Percentiles rank a stretch among this genome's conserved stretches.
phyloP scores from a whole-genome alignment of 306 rosid genomes.

The Gleditsia sinensis region DNA sequence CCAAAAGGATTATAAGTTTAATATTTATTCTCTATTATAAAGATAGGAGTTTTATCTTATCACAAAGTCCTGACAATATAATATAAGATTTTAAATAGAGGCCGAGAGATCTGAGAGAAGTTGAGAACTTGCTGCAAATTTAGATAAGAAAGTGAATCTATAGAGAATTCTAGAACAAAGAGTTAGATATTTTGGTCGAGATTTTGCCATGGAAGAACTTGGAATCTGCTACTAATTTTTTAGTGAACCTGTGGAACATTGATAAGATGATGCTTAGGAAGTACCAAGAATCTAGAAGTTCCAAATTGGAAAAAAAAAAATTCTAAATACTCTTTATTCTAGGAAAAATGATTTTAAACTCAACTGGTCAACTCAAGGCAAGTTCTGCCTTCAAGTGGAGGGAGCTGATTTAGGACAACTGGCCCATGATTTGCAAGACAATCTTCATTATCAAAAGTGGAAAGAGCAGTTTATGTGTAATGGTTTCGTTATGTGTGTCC shows the following conservation, averaged over 20 bases:
- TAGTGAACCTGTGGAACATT: neutral
- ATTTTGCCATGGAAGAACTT: neutral
- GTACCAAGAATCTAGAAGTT: neutral
- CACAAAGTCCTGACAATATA: neutral
- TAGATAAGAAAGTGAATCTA: neutral
- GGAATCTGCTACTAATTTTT: neutral
- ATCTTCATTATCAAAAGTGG: neutral
- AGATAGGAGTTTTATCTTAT: neutral
- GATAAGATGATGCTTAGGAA: neutral
- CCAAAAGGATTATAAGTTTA: neutral
- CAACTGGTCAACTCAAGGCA: neutral
- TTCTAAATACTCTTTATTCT: neutral
- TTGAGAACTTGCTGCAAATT: neutral
- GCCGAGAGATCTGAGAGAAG: neutral
- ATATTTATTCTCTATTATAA: neutral
- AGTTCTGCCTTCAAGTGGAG: neutral
- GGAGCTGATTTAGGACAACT: neutral
- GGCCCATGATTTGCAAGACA: neutral
- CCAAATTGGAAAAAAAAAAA: neutral
- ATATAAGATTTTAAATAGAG: neutral
- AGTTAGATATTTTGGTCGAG: neutral
- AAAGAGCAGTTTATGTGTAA: too few species aligned
- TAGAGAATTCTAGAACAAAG: neutral
- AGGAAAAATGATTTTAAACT: neutral
- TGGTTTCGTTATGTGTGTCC: neutral